These are phyloP conservation scores for Boletus pseudo-olivaceus DNA, from an alignment of 768 basidiomycete species.

Conservation along the genomic window DNA sequence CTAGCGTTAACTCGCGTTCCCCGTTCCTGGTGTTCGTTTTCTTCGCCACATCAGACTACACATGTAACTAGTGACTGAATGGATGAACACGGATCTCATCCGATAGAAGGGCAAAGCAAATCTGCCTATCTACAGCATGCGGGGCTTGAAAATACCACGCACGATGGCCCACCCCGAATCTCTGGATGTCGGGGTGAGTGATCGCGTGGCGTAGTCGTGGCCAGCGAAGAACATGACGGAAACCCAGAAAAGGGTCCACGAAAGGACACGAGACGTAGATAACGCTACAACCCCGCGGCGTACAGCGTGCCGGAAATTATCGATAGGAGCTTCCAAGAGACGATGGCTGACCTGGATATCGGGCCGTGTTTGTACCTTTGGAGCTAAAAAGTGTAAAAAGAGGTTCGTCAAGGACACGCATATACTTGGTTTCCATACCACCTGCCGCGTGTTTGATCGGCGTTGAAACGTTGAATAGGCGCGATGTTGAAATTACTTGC, in stretches of 20 bases:
- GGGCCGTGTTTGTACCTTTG: background rate
- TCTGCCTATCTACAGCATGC: slow-evolving; percentile 1
- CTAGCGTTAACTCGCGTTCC: background rate
- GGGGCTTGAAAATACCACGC: background rate
- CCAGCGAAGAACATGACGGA: slow-evolving; percentile 3
- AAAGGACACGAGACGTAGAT: background rate
- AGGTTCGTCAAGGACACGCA: background rate
- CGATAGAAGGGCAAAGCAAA: background rate
- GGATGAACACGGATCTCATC: slow-evolving; percentile 6
- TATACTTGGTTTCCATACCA: background rate
- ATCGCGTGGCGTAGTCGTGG: background rate
- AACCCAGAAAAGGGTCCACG: background rate
- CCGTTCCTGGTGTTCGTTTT: background rate
- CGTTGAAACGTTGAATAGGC: background rate
- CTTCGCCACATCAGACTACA: background rate
- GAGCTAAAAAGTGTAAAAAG: background rate
- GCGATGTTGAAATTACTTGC: background rate
- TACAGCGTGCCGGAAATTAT: background rate
- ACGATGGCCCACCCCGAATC: background rate
- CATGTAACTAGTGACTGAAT: slow-evolving; percentile 1
- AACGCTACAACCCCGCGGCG: slow-evolving; percentile 4
- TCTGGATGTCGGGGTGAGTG: background rate
- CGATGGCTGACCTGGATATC: too few relatives aligned
- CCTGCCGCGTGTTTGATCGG: slow-evolving; percentile 1
- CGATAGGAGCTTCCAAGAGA: background rate